A percentile compares a stretch with the other conserved stretches of the same genome.
These are phyloP conservation scores for Stentor coeruleus DNA, from an alignment of 73 alveolate genomes.

Conservation along the genomic window DNA sequence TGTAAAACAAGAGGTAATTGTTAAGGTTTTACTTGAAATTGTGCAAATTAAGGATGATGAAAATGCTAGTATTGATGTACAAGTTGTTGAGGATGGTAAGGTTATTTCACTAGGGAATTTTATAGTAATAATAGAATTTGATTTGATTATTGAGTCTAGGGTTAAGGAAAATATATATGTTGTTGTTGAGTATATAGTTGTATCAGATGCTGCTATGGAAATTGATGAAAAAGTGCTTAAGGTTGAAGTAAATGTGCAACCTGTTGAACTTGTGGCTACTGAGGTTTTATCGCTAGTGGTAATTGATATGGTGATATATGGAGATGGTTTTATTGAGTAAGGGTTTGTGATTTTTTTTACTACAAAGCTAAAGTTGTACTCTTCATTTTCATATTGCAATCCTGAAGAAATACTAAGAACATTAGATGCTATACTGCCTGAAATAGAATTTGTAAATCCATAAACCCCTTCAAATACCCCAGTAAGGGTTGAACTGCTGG, in stretches of 20 bases:
- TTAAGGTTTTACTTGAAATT: too few species aligned
- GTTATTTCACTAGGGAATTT: not conserved
- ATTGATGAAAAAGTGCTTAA: not conserved
- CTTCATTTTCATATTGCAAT: too few species aligned
- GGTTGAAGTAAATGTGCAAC: not conserved
- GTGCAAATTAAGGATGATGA: not conserved
- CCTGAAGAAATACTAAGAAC: not conserved
- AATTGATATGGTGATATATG: not conserved
- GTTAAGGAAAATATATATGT: not conserved
- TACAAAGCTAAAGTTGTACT: not conserved
- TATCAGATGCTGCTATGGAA: slow-evolving; percentile 1
- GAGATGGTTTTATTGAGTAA: not conserved
- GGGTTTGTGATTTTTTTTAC: not conserved
- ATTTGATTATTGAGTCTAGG: not conserved
- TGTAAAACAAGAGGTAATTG: not conserved
- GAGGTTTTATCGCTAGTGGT: not conserved
- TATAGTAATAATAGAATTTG: not conserved
- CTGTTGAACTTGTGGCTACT: not conserved
- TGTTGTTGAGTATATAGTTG: slow-evolving; percentile 1
- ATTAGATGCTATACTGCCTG: not conserved
- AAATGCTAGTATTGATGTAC: not conserved
- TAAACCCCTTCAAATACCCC: not conserved
- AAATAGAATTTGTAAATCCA: not conserved
- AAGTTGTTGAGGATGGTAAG: not conserved
- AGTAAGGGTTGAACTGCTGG: not conserved